phyloP scores from a whole-genome alignment of 352 stramenopile genomes.

The Globisporangium echinulatum region DNA sequence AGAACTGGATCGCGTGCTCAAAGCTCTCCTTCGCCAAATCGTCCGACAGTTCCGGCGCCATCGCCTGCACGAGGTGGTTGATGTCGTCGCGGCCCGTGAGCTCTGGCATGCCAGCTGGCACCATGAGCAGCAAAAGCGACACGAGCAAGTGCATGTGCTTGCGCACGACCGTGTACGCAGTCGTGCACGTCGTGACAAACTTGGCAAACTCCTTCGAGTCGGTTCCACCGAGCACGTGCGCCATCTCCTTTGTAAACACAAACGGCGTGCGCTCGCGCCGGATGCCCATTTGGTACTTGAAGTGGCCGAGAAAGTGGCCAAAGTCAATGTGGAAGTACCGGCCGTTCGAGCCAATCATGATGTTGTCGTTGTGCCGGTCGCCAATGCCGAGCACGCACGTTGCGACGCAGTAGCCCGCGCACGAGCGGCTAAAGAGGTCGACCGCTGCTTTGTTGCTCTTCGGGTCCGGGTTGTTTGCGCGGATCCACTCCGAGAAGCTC shows the following conservation, averaged over 20 bases:
- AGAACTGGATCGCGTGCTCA: constrained; percentile 75
- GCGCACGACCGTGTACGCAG: constrained; percentile 67
- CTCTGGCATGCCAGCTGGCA: constrained; percentile 84
- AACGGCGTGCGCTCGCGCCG: constrained; percentile 81
- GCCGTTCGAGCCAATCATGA: constrained; percentile 86
- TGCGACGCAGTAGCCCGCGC: constrained; percentile 58
- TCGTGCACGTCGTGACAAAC: constrained; percentile 69
- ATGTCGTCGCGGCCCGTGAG: constrained; percentile 76
- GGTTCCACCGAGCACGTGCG: constrained; percentile 73
- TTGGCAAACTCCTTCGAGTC: constrained; percentile 66
- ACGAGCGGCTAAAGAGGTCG: constrained; percentile 85
- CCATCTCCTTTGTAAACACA: constrained; percentile 87
- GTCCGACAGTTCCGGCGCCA: constrained; percentile 66
- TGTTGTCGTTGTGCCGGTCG: constrained; percentile 95
- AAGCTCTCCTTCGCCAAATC: constrained; percentile 62
- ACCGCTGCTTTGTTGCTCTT: constrained; percentile 58
- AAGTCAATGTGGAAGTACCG: constrained; percentile 90
- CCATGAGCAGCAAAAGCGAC: constrained; percentile 79
- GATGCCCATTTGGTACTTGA: constrained; percentile 87
- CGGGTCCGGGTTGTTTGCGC: constrained; percentile 65
- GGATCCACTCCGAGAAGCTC: constrained; percentile 83
- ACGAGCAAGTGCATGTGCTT: constrained; percentile 86
- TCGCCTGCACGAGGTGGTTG: constrained; percentile 77
- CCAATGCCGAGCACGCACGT: constrained; percentile 93
- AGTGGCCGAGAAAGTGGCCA: constrained; percentile 81